These are phyloP conservation scores for Colletotrichum navitas DNA, from an alignment of 2,329 filamentous ascomycete genomes.

Conservation along the genomic window DNA sequence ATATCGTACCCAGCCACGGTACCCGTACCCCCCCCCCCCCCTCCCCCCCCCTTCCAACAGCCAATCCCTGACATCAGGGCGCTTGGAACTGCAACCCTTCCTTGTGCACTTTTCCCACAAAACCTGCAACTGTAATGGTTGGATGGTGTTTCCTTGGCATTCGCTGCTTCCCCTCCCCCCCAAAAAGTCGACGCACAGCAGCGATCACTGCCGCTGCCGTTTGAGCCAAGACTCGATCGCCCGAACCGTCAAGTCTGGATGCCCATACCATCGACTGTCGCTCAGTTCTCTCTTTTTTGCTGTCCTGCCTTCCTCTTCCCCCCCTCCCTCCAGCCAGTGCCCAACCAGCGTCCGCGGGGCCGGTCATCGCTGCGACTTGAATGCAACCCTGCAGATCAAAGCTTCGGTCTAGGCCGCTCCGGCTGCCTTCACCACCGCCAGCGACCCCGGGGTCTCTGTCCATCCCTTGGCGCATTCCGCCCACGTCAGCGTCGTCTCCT, in stretches of 20 bases:
- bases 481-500: slow-evolving; percentile 2
- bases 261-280: not conserved
- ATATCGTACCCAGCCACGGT: slow-evolving; percentile 27
- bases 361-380: not conserved
- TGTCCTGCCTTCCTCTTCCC: not conserved
- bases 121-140: slow-evolving; percentile 8
- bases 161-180: too few relatives aligned
- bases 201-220: not conserved
- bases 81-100: slow-evolving; percentile 8
- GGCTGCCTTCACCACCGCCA: slow-evolving; percentile 7
- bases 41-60: not conserved
- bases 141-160: slow-evolving; percentile 10
- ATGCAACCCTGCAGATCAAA: slow-evolving; percentile 8
- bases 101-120: slow-evolving; percentile 6
- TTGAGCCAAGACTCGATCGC: slow-evolving; percentile 28
- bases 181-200: slow-evolving; percentile 20
- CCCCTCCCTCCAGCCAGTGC: not conserved
- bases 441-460: slow-evolving; percentile 3
- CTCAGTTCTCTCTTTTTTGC: not conserved
- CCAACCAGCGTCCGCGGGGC: not conserved
- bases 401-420: not conserved
- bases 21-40: not conserved
- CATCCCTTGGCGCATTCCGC: not conserved
- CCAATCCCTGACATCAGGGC: slow-evolving; percentile 18
- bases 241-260: slow-evolving; percentile 8